A percentile compares a stretch with the other conserved stretches of the same genome.
These are phyloP conservation scores for Picea sitchensis DNA, from an alignment of 75 land plant species.

Conservation along the genomic window DNA sequence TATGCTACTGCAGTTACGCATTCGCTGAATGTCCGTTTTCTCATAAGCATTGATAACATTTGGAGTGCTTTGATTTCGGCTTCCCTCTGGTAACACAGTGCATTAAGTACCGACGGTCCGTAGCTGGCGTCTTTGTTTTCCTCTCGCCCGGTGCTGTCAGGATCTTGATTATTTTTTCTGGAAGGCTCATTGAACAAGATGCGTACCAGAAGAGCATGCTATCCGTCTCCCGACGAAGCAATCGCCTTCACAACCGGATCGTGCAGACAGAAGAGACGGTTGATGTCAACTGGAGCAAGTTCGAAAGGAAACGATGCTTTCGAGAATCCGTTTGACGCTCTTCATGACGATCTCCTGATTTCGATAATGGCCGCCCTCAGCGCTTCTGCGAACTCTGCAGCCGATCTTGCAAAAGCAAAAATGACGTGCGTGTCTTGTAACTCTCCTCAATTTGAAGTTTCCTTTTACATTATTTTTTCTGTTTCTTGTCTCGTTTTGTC, in stretches of 20 bases:
- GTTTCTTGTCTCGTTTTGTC: not conserved
- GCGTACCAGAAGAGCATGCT: conserved; percentile 9
- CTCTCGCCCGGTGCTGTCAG: no score
- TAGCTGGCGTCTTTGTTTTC: no score
- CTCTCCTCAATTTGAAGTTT: not conserved
- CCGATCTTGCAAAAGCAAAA: conserved; percentile 28
- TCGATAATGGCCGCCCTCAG: conserved; percentile 14
- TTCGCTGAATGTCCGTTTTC: no score
- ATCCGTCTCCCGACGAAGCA: not conserved
- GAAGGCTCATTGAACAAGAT: not conserved
- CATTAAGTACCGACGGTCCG: no score
- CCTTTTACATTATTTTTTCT: not conserved
- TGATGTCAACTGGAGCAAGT: not conserved
- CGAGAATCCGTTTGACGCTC: conserved; percentile 17
- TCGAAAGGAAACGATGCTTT: not conserved
- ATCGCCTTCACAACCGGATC: not conserved
- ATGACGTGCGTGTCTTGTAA: conserved; percentile 9
- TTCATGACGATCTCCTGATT: conserved; percentile 23
- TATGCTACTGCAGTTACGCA: no score
- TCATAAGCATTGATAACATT: no score
- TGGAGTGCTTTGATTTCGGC: no score
- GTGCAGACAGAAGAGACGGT: not conserved
- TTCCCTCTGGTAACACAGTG: no score
- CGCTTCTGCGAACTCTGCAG: conserved; percentile 25
- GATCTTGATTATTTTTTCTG: no score